Evolutionary conservation across 306 rosid species (phyloP).

Genomic region (Inga leiocalycina): DNA sequence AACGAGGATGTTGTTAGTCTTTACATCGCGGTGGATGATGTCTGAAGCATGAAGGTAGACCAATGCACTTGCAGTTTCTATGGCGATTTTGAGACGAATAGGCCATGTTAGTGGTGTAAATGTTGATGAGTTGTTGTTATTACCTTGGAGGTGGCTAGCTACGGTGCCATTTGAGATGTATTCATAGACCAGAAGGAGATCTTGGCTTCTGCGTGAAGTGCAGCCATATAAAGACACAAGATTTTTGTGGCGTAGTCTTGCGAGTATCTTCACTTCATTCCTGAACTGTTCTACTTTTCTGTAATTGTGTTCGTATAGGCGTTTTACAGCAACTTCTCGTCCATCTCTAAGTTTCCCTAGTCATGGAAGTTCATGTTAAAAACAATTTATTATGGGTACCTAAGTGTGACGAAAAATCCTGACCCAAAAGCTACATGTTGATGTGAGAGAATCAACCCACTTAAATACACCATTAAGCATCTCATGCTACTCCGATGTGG

Average conservation of each 20-base stretch:
- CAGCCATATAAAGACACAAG: conserved; percentile 72
- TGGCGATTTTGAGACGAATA: conserved; percentile 57
- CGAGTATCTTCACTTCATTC: conserved; percentile 65
- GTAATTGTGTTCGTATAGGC: conserved; percentile 55
- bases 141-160: conserved; percentile 68
- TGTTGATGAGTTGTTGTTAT: conserved; percentile 11
- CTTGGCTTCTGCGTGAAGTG: conserved; percentile 55
- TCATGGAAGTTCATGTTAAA: background rate
- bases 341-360: conserved; percentile 78
- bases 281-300: conserved; percentile 58
- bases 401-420: no score
- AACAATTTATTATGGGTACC: no score
- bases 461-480: no score
- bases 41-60: conserved; percentile 71
- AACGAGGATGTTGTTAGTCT: conserved; percentile 50
- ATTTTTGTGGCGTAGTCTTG: conserved; percentile 55
- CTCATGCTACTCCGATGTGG: background rate
- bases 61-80: conserved; percentile 64
- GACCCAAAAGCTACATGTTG: no score
- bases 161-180: conserved; percentile 46
- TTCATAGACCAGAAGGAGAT: conserved; percentile 74
- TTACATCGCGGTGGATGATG: conserved; percentile 63
- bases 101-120: conserved; percentile 48
- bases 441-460: no score
- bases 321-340: conserved; percentile 76